Evolutionary conservation across 1,139 yeast genomes (phyloP).

Genomic region (Tardiomyces blankii): DNA sequence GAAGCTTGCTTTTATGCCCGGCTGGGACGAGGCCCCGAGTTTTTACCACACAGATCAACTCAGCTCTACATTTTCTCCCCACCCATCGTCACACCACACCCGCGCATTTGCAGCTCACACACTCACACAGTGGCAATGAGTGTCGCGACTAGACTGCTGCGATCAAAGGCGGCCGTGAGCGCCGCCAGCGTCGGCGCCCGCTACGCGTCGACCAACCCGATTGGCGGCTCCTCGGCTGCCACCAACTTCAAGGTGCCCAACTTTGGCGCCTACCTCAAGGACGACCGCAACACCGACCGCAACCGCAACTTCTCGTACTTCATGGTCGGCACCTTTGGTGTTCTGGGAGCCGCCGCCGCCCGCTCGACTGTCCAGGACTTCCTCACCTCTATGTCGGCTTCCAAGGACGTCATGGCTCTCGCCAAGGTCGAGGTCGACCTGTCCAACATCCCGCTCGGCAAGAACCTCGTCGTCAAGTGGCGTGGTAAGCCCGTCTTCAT

Average conservation of each 20-base stretch:
- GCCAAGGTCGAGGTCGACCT: slow-evolving; percentile 98
- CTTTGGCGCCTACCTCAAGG: slow-evolving; percentile 71
- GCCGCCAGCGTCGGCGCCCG: background rate
- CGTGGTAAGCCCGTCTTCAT: slow-evolving; percentile 99
- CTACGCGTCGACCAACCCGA: slow-evolving; percentile 20
- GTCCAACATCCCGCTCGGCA: slow-evolving; percentile 92
- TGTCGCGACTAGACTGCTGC: no score
- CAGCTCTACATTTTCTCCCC: no score
- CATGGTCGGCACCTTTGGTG: slow-evolving; percentile 96
- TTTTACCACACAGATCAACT: no score
- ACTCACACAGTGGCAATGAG: no score
- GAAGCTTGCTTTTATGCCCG: no score
- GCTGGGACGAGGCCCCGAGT: no score
- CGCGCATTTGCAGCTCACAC: no score
- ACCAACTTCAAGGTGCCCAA: slow-evolving; percentile 76
- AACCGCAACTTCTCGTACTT: slow-evolving; percentile 88
- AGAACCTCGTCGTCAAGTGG: slow-evolving; percentile 98
- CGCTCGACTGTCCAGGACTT: slow-evolving; percentile 96
- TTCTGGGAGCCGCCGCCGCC: slow-evolving; percentile 92
- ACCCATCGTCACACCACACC: no score
- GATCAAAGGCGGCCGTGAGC: background rate
- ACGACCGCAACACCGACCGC: slow-evolving; percentile 53
- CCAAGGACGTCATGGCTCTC: slow-evolving; percentile 98
- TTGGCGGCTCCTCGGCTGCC: slow-evolving; percentile 38
- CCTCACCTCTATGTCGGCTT: slow-evolving; percentile 89